A percentile compares a stretch with the other conserved stretches of the same genome.
phyloP scores from a whole-genome alignment of 139 green algal species.

The Diplosphaera chodatii region DNA sequence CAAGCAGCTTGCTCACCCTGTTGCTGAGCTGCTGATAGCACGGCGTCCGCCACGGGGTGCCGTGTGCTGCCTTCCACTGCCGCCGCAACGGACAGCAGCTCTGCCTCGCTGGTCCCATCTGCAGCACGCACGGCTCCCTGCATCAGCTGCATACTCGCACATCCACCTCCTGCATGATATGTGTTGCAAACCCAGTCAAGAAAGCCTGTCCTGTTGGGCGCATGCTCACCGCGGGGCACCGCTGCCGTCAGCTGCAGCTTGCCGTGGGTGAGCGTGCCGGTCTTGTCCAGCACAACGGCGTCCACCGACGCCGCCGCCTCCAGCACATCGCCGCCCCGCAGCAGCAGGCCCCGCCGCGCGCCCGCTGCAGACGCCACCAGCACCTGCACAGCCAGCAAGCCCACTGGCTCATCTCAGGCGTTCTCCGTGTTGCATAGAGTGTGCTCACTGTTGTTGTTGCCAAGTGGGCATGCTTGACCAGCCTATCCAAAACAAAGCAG shows the following conservation, averaged over 20 bases:
- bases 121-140: too few species aligned
- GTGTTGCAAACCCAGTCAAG: too few species aligned
- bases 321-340: conserved; percentile 83
- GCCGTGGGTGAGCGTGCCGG: conserved; percentile 88
- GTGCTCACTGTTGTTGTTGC: too few species aligned
- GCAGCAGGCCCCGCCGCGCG: conserved; percentile 68
- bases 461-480: too few species aligned
- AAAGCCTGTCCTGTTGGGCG: too few species aligned
- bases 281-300: conserved; percentile 92
- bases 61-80: conserved; percentile 65
- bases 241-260: conserved; percentile 14
- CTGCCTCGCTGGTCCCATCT: conserved; percentile 30
- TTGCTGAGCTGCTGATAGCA: conserved; percentile 43
- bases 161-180: too few species aligned
- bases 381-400: too few species aligned
- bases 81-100: conserved; percentile 62
- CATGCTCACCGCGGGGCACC: neutral
- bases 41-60: conserved; percentile 79
- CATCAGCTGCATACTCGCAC: too few species aligned
- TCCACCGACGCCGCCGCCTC: conserved; percentile 64
- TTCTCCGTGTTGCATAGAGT: too few species aligned
- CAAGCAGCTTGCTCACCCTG: neutral
- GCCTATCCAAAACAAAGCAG: too few species aligned
- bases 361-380: conserved; percentile 77
- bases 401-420: too few species aligned